Percentiles rank a stretch among this genome's conserved stretches.
Conservation (phyloP, 83 land plant species). For the Isoetes engelmannii region DNA sequence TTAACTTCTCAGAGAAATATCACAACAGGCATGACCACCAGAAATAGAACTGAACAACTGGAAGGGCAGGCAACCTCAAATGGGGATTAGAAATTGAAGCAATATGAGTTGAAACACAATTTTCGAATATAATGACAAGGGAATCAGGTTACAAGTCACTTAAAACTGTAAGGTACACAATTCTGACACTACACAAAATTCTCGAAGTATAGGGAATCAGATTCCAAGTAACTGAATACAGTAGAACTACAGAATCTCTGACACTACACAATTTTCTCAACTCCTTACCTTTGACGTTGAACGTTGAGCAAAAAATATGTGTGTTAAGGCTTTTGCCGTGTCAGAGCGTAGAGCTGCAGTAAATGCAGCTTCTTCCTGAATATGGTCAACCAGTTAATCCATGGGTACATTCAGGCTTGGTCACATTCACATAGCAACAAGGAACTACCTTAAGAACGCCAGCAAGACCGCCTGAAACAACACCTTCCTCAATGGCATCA, state of each 20-base stretch:
- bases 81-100: not conserved
- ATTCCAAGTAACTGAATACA: not conserved
- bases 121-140: not conserved
- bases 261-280: not conserved
- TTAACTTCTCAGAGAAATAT: not conserved
- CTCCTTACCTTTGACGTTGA: conserved; percentile 70
- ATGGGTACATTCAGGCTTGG: no score
- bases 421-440: no score
- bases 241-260: not conserved
- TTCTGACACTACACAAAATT: not conserved
- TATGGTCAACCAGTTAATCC: not conserved
- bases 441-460: conserved; percentile 71
- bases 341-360: conserved; percentile 51
- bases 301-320: conserved; percentile 87
- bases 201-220: not conserved
- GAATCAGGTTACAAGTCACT: not conserved
- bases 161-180: not conserved
- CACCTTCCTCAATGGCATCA: conserved; percentile 92
- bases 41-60: not conserved
- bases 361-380: conserved; percentile 68
- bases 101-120: no score
- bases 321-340: conserved; percentile 63
- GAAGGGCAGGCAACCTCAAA: not conserved
- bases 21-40: no score
- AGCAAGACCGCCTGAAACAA: conserved; percentile 70